Percentiles rank a stretch among this genome's conserved stretches.
phyloP scores from a whole-genome alignment of 2,329 filamentous ascomycete species.

The Epichloe sp. region DNA sequence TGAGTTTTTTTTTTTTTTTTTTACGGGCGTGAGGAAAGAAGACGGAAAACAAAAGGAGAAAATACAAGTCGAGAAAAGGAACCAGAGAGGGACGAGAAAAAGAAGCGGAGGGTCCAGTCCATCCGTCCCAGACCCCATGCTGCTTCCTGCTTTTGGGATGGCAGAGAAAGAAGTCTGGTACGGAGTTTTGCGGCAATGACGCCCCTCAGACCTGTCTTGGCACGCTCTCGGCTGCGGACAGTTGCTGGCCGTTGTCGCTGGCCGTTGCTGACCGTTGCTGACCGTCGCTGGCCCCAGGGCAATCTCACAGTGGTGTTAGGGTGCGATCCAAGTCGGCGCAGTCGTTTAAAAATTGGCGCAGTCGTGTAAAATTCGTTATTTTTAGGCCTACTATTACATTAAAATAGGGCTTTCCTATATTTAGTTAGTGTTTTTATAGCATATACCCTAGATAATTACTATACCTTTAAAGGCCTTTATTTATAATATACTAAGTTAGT shows the following conservation, averaged over 20 bases:
- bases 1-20: neutral
- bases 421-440: too few relatives aligned
- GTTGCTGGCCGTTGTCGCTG: neutral
- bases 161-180: neutral
- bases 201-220: neutral
- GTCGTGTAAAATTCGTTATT: too few relatives aligned
- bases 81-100: neutral
- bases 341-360: too few relatives aligned
- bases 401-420: too few relatives aligned
- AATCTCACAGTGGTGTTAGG: neutral
- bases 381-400: too few relatives aligned
- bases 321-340: too few relatives aligned
- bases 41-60: neutral
- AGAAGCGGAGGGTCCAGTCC: neutral
- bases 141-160: neutral
- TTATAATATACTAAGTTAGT: too few relatives aligned
- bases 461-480: too few relatives aligned
- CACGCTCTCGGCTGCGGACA: too few relatives aligned
- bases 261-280: neutral
- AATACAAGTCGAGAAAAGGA: neutral
- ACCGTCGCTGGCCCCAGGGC: too few relatives aligned
- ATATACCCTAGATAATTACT: too few relatives aligned
- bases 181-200: slow-evolving; percentile 4
- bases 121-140: neutral
- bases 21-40: neutral